Evolutionary conservation across 139 green algal genomes (phyloP).

Genomic region (Desmodesmus armatus): DNA sequence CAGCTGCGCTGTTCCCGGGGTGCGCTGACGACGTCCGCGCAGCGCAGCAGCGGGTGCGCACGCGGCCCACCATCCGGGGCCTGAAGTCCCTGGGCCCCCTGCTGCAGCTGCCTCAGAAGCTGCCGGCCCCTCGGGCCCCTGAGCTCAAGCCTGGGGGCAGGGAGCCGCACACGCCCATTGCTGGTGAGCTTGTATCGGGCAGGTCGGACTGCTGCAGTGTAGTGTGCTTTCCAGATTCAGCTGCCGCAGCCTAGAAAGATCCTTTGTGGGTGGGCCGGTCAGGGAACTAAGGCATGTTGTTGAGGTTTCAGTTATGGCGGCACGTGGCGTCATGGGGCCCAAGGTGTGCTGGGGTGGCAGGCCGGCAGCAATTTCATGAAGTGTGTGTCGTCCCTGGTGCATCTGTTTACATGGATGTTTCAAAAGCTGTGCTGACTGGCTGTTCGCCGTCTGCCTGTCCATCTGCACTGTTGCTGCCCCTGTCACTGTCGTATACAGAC

Average conservation of each 20-base stretch:
- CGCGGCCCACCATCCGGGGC: constrained; percentile 26
- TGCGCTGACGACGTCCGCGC: background rate
- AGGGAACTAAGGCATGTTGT: too few relatives aligned
- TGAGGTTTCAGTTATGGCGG: too few relatives aligned
- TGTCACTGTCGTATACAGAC: too few relatives aligned
- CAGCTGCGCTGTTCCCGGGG: constrained; percentile 13
- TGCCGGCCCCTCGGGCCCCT: constrained; percentile 1
- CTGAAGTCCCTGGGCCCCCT: constrained; percentile 24
- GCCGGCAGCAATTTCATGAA: too few relatives aligned
- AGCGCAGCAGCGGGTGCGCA: constrained; percentile 26
- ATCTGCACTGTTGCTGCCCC: constrained; percentile 14
- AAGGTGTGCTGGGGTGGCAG: too few relatives aligned
- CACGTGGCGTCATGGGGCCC: too few relatives aligned
- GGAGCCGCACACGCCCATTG: constrained; percentile 9
- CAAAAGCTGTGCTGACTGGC: too few relatives aligned
- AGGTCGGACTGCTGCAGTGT: background rate
- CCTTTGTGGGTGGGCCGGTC: too few relatives aligned
- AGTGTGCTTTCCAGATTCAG: background rate
- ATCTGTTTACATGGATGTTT: too few relatives aligned
- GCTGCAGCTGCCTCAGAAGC: background rate
- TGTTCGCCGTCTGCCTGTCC: too few relatives aligned
- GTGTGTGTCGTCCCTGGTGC: too few relatives aligned
- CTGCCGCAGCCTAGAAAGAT: too few relatives aligned
- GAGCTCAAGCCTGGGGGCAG: constrained; percentile 36
- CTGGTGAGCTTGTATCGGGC: background rate